A percentile compares a stretch with the other conserved stretches of the same genome.
phyloP scores from a whole-genome alignment of 139 green algal genomes.

The Tetratostichococcus sp. region DNA sequence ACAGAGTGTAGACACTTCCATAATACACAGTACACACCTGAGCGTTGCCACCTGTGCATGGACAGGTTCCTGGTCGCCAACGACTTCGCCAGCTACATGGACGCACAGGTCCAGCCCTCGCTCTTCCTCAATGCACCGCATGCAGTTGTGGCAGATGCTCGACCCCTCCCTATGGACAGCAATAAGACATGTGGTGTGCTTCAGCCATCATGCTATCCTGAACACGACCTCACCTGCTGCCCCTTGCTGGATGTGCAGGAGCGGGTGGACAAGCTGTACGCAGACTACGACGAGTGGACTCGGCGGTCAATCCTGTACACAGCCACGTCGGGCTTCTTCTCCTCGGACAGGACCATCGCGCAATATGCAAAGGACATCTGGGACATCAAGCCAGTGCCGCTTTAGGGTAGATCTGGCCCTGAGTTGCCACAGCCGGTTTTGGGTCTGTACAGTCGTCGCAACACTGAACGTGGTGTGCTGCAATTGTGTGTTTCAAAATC shows the following conservation, averaged over 20 bases:
- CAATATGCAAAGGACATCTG: constrained; percentile 79
- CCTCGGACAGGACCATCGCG: constrained; percentile 71
- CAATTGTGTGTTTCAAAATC: no score
- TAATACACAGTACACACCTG: no score
- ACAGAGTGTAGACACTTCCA: no score
- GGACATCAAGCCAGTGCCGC: constrained; percentile 57
- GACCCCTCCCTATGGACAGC: no score
- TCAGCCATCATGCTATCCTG: no score
- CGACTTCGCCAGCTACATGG: constrained; percentile 90
- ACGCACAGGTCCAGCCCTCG: constrained; percentile 47
- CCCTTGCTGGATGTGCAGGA: constrained; percentile 49
- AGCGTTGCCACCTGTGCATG: no score
- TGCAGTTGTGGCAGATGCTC: neutral
- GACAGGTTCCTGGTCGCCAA: constrained; percentile 91
- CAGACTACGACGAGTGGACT: constrained; percentile 62
- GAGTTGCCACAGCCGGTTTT: no score
- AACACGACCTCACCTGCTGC: no score
- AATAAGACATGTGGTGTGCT: no score
- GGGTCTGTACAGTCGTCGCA: no score
- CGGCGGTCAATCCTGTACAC: constrained; percentile 71
- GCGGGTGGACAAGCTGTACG: constrained; percentile 75
- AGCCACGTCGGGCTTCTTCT: constrained; percentile 71
- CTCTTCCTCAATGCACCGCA: neutral
- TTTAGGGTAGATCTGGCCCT: no score
- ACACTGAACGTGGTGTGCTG: no score